phyloP scores from a whole-genome alignment of 768 basidiomycete species.

The Termitomyces sp. region DNA sequence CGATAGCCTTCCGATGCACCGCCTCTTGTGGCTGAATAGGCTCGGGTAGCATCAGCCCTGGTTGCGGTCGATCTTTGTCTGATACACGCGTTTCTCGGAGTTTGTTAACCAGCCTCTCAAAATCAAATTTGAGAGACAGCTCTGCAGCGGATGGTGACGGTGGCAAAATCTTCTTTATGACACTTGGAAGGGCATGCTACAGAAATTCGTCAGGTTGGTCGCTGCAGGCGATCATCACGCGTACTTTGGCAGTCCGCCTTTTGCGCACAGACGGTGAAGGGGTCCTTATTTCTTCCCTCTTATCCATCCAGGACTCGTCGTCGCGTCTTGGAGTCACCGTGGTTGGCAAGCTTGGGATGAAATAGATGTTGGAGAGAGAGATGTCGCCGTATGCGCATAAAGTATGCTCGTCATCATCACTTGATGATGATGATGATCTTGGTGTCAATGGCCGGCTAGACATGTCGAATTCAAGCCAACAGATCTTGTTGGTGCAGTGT shows the following conservation, averaged over 20 bases:
- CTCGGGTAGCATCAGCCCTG: neutral
- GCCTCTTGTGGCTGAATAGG: conserved; percentile 2
- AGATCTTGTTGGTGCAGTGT: neutral
- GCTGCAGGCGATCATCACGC: neutral
- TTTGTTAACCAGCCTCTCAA: conserved; percentile 17
- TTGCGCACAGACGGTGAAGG: conserved; percentile 1
- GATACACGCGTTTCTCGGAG: conserved; percentile 11
- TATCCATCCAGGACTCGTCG: conserved; percentile 6
- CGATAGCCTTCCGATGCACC: neutral
- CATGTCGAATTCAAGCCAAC: neutral
- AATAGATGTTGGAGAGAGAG: conserved; percentile 31
- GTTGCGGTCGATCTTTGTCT: conserved; percentile 3
- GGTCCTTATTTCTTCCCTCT: conserved; percentile 3
- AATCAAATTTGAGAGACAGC: conserved; percentile 13
- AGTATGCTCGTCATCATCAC: conserved; percentile 30
- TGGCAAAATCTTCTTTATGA: conserved; percentile 19
- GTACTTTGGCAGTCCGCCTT: neutral
- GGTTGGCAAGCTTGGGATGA: conserved; percentile 26
- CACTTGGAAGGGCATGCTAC: conserved; percentile 15
- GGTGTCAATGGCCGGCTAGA: conserved; percentile 2
- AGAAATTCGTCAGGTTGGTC: neutral
- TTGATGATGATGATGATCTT: neutral
- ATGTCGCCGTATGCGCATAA: conserved; percentile 42
- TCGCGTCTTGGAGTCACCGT: conserved; percentile 17
- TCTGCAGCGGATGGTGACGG: conserved; percentile 17